A percentile compares a stretch with the other conserved stretches of the same genome.
These are phyloP conservation scores for Colletotrichum karsti DNA, from an alignment of 2,329 filamentous ascomycete species.

Conservation along the genomic window DNA sequence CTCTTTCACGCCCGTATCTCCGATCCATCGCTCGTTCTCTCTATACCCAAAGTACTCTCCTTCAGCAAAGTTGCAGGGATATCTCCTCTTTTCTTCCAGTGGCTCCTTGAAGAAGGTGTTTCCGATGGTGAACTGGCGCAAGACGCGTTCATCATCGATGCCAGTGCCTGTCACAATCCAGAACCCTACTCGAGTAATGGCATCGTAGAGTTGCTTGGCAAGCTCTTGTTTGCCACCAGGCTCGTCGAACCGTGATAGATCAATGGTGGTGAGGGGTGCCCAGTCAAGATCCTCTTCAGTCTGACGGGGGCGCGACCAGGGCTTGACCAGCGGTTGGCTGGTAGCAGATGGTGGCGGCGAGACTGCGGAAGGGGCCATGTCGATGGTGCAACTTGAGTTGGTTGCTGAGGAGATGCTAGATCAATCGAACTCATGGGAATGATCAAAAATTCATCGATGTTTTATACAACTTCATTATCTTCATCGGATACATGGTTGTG, in stretches of 20 bases:
- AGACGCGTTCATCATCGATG: neutral
- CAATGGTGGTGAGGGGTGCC: neutral
- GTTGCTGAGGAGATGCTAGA: neutral
- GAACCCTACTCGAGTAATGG: neutral
- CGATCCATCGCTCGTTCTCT: neutral
- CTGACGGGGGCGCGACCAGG: neutral
- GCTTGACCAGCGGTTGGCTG: neutral
- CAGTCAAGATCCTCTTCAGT: neutral
- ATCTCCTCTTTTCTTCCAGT: neutral
- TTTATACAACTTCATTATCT: neutral
- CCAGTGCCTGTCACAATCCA: neutral
- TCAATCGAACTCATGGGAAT: neutral
- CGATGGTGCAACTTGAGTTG: too few species aligned
- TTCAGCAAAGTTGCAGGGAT: neutral
- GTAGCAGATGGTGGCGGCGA: neutral
- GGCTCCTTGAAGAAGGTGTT: neutral
- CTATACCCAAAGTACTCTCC: slow-evolving; percentile 1
- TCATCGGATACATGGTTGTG: neutral
- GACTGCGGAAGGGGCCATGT: neutral
- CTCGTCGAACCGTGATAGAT: neutral
- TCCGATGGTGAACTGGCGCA: neutral
- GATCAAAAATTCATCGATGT: neutral
- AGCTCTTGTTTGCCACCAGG: neutral
- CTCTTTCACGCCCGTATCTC: neutral
- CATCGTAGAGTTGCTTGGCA: neutral